Percentiles rank a stretch among this genome's conserved stretches.
Conservation (phyloP, 2,329 filamentous ascomycete species). For the Epichloe gansuensis region DNA sequence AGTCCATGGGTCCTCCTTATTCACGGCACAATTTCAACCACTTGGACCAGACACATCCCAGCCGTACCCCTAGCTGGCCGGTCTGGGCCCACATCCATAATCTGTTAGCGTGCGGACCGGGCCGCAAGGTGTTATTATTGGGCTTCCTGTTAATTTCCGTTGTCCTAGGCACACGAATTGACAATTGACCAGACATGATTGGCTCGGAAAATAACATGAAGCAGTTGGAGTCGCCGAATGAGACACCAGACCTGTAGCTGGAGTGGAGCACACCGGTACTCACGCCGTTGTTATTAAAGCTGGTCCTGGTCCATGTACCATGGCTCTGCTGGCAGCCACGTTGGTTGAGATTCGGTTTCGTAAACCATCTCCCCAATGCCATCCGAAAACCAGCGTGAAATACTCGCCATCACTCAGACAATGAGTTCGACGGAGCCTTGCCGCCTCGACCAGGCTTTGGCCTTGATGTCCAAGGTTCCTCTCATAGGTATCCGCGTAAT, state of each 20-base stretch:
- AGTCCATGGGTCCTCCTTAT: no score
- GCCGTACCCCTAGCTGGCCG: no score
- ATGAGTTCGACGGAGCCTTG: neutral
- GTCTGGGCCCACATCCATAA: no score
- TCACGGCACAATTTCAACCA: no score
- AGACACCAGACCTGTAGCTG: neutral
- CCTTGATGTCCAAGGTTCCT: neutral
- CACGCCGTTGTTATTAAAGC: neutral
- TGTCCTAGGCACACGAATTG: no score
- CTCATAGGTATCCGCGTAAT: neutral
- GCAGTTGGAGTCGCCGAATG: neutral
- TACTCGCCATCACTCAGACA: neutral
- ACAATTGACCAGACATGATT: neutral
- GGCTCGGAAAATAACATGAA: neutral
- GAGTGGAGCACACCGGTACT: neutral
- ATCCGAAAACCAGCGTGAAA: neutral
- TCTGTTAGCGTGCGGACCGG: no score
- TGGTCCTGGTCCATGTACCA: no score
- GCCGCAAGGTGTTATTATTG: no score
- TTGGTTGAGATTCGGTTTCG: neutral
- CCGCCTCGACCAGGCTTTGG: neutral
- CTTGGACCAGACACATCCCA: no score
- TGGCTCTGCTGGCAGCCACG: neutral
- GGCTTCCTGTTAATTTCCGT: no score
- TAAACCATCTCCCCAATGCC: neutral